Evolutionary conservation across 805 yeast genomes (phyloP).

Genomic region (Yarrowia sp.): DNA sequence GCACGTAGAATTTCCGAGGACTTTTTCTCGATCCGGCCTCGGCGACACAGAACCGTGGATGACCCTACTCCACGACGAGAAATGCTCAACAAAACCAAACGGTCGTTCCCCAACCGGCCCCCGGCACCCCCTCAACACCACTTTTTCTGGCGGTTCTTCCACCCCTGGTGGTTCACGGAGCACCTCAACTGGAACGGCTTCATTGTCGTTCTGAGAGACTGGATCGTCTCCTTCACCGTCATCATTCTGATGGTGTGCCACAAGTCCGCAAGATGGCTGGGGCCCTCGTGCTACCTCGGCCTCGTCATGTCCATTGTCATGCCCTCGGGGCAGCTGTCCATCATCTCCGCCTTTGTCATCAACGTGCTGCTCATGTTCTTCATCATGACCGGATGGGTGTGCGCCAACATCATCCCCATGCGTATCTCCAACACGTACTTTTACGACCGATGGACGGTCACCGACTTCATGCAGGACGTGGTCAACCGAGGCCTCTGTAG

Average conservation of each 20-base stretch:
- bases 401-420: slow-evolving; percentile 37
- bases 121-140: slow-evolving; percentile 8
- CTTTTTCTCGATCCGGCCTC: slow-evolving; percentile 1
- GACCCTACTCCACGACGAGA: slow-evolving; percentile 23
- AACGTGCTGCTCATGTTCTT: slow-evolving; percentile 29
- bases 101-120: slow-evolving; percentile 33
- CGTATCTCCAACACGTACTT: slow-evolving; percentile 24
- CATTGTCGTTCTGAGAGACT: slow-evolving; percentile 15
- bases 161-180: slow-evolving; percentile 30
- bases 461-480: slow-evolving; percentile 36
- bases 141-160: slow-evolving; percentile 18
- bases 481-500: slow-evolving; percentile 13
- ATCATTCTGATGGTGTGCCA: slow-evolving; percentile 19
- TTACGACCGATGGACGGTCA: slow-evolving; percentile 41
- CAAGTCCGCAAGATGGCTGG: slow-evolving; percentile 17
- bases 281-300: slow-evolving; percentile 23
- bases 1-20: slow-evolving; percentile 23
- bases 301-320: slow-evolving; percentile 19
- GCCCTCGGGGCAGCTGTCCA: slow-evolving; percentile 26
- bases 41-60: slow-evolving; percentile 15
- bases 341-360: slow-evolving; percentile 26
- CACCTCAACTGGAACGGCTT: slow-evolving; percentile 15
- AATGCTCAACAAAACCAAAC: slow-evolving; percentile 22
- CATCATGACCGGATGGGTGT: slow-evolving; percentile 33
- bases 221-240: slow-evolving; percentile 4